A percentile compares a stretch with the other conserved stretches of the same genome.
Conservation (phyloP, 495 filamentous ascomycete genomes). For the Oidiodendron maius region DNA sequence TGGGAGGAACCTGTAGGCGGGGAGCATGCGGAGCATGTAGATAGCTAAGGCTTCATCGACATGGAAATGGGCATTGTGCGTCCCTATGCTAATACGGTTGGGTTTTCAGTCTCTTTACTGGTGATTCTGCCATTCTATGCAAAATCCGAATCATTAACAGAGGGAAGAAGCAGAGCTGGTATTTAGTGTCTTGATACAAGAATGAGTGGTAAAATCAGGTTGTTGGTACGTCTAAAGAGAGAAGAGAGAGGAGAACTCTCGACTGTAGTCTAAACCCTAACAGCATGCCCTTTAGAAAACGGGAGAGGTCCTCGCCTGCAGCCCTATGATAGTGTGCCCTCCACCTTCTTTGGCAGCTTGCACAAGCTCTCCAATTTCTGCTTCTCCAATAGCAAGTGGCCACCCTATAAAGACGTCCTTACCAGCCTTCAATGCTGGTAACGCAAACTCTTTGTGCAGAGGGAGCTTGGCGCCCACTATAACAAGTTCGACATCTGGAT, state of each 20-base stretch:
- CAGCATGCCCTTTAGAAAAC: too few species aligned
- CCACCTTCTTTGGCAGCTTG: constrained; percentile 24
- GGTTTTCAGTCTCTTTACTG: constrained; percentile 67
- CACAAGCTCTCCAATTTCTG: constrained; percentile 26
- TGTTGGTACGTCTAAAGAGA: too few species aligned
- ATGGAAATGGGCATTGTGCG: constrained; percentile 96
- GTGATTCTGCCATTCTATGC: constrained; percentile 56
- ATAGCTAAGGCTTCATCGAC: constrained; percentile 98
- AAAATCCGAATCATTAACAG: constrained; percentile 20
- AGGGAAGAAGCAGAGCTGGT: too few species aligned
- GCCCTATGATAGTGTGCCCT: constrained; percentile 26
- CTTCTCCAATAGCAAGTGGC: constrained; percentile 27
- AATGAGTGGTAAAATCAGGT: too few species aligned
- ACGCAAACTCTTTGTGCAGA: constrained; percentile 38
- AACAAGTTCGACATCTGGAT: constrained; percentile 48
- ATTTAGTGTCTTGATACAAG: too few species aligned
- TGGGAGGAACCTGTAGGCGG: constrained; percentile 65
- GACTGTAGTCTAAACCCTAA: too few species aligned
- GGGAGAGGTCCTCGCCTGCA: constrained; percentile 24
- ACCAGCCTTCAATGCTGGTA: constrained; percentile 45
- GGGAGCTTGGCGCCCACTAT: constrained; percentile 36
- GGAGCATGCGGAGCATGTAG: constrained; percentile 86
- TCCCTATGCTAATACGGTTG: constrained; percentile 67
- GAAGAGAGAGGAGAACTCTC: too few species aligned
- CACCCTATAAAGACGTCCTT: constrained; percentile 55